Evolutionary conservation across 176 grass and related monocot species (phyloP).

Genomic region (Otatea glauca): DNA sequence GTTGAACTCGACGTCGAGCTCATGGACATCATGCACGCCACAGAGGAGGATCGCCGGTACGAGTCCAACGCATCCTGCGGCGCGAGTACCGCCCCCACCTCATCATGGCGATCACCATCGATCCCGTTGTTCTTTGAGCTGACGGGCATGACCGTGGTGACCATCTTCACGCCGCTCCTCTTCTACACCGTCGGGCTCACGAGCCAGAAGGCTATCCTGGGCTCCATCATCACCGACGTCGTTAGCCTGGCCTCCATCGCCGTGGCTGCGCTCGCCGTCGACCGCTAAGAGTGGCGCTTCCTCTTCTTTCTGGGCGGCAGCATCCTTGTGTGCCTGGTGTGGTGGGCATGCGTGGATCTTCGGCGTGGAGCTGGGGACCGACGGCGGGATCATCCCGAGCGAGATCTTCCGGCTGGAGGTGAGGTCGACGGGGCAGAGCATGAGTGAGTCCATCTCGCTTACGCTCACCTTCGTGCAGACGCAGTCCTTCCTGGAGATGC

Average conservation of each 20-base stretch:
- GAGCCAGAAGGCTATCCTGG: conserved; percentile 44
- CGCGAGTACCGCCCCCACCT: too few species aligned
- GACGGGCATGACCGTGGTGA: conserved; percentile 60
- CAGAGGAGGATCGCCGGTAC: too few species aligned
- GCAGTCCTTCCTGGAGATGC: conserved; percentile 49
- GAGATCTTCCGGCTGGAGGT: conserved; percentile 66
- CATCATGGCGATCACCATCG: too few species aligned
- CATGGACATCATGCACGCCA: too few species aligned
- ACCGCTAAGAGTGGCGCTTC: conserved; percentile 40
- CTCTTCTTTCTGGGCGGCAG: conserved; percentile 47
- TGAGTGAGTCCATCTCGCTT: conserved; percentile 46
- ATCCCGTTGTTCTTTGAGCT: conserved; percentile 67
- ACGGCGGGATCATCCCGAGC: conserved; percentile 57
- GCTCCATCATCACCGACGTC: neutral
- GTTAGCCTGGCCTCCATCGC: conserved; percentile 38
- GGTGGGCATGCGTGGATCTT: conserved; percentile 40
- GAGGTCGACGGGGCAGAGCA: conserved; percentile 55
- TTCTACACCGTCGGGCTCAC: conserved; percentile 70
- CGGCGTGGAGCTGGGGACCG: conserved; percentile 26
- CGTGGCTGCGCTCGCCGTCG: conserved; percentile 38
- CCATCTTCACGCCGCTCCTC: conserved; percentile 56
- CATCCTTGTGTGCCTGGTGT: conserved; percentile 25
- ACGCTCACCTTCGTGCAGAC: conserved; percentile 45
- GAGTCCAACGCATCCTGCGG: too few species aligned
- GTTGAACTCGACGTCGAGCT: too few species aligned